A percentile compares a stretch with the other conserved stretches of the same genome.
These are phyloP conservation scores for Kernera saxatilis DNA, from an alignment of 345 rosid species.

Conservation along the genomic window DNA sequence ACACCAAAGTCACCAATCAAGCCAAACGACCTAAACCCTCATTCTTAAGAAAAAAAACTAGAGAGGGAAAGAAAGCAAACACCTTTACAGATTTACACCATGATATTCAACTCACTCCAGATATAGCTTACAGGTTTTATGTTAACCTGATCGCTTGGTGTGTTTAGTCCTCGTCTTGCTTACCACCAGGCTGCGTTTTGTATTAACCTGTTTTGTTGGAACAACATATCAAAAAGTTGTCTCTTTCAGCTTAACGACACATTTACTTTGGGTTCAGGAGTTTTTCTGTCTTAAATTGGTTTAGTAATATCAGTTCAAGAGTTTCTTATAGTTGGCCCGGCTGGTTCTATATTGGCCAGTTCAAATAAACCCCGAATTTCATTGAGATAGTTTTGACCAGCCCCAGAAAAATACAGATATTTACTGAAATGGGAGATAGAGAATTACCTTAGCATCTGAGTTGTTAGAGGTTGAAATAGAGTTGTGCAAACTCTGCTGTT, in stretches of 20 bases:
- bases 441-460: conserved; percentile 61
- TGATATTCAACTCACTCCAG: background rate
- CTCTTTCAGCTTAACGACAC: background rate
- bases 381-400: background rate
- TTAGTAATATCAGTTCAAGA: background rate
- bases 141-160: conserved; percentile 18
- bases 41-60: background rate
- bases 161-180: conserved; percentile 19
- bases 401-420: background rate
- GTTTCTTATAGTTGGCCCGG: background rate
- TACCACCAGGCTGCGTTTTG: conserved; percentile 17
- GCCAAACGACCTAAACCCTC: conserved; percentile 17
- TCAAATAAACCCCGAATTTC: background rate
- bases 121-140: background rate
- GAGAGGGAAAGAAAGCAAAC: conserved; percentile 7
- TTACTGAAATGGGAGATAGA: background rate
- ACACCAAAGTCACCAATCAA: conserved; percentile 14
- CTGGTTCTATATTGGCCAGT: background rate
- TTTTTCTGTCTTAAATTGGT: background rate
- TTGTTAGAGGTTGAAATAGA: conserved; percentile 44
- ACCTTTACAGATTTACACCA: background rate
- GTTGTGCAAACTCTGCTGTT: conserved; percentile 57
- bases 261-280: background rate
- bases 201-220: conserved; percentile 13
- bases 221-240: background rate